phyloP scores from a whole-genome alignment of 2,329 filamentous ascomycete species.

The Aspergillus hiratsukae region DNA sequence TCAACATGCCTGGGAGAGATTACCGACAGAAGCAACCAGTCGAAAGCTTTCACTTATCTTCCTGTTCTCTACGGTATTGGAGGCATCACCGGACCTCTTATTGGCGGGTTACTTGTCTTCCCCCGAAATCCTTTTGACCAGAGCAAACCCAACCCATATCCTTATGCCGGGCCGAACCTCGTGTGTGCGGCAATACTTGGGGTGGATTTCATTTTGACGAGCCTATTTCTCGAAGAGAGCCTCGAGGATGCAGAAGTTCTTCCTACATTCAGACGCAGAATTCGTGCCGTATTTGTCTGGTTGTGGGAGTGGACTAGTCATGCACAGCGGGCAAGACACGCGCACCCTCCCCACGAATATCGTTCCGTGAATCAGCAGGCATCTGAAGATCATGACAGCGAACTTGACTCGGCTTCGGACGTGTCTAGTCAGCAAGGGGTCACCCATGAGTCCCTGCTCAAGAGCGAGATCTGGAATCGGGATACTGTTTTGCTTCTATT shows the following conservation, averaged over 20 bases:
- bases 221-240: constrained; percentile 83
- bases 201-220: constrained; percentile 67
- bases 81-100: constrained; percentile 82
- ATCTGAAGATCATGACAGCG: constrained; percentile 37
- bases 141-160: constrained; percentile 57
- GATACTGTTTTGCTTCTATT: constrained; percentile 76
- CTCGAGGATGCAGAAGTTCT: constrained; percentile 62
- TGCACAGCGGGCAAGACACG: constrained; percentile 55
- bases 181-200: constrained; percentile 68
- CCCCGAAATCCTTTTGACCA: constrained; percentile 53
- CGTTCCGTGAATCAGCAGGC: constrained; percentile 23
- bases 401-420: constrained; percentile 43
- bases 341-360: constrained; percentile 38
- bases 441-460: constrained; percentile 47
- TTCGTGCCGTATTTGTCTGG: constrained; percentile 61
- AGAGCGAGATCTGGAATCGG: constrained; percentile 64
- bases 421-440: constrained; percentile 35
- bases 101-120: constrained; percentile 81
- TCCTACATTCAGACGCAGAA: constrained; percentile 55
- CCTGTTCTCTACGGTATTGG: constrained; percentile 95
- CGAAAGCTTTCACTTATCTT: constrained; percentile 85
- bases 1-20: constrained; percentile 92
- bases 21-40: constrained; percentile 92
- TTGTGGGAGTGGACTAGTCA: constrained; percentile 64
- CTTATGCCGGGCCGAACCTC: constrained; percentile 81